A percentile compares a stretch with the other conserved stretches of the same genome.
Evolutionary conservation across 192 early-diverging fungal species (phyloP).

Genomic region (Gorgonomyces haynaldii): DNA sequence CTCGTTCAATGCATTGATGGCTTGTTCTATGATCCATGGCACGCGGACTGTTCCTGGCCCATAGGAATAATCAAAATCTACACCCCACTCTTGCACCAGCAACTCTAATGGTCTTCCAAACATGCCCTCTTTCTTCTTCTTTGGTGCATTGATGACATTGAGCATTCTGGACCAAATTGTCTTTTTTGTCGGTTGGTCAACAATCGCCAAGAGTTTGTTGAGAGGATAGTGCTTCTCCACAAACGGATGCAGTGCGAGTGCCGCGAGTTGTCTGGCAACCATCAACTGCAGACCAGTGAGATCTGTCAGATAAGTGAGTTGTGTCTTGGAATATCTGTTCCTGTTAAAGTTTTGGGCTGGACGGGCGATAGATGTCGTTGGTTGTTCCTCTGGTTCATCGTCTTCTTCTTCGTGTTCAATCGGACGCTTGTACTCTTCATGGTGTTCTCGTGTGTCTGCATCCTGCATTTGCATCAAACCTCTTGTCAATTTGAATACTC

Average conservation of each 20-base stretch:
- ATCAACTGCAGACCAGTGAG: constrained; percentile 69
- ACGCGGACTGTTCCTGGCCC: constrained; percentile 60
- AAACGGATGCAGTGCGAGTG: constrained; percentile 57
- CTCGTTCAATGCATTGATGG: constrained; percentile 61
- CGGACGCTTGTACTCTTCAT: neutral
- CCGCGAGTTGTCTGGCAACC: constrained; percentile 75
- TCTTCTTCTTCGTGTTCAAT: constrained; percentile 7
- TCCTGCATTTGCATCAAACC: neutral
- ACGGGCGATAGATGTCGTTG: too few species aligned
- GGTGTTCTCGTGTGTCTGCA: neutral
- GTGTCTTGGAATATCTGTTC: too few species aligned
- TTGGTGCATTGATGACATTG: constrained; percentile 32
- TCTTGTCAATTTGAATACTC: constrained; percentile 1
- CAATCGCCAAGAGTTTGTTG: constrained; percentile 68
- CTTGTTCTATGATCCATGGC: constrained; percentile 75
- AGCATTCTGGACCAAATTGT: constrained; percentile 60
- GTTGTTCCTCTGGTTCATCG: neutral
- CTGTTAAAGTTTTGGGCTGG: neutral
- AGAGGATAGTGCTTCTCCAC: constrained; percentile 57
- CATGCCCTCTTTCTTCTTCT: constrained; percentile 57
- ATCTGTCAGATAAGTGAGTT: constrained; percentile 48
- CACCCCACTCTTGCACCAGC: constrained; percentile 71
- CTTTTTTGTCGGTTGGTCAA: constrained; percentile 56
- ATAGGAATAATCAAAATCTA: constrained; percentile 61
- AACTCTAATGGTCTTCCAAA: constrained; percentile 84